Conservation (phyloP, 2,329 filamentous ascomycete genomes). For the Cordyceps fumosorosea region DNA sequence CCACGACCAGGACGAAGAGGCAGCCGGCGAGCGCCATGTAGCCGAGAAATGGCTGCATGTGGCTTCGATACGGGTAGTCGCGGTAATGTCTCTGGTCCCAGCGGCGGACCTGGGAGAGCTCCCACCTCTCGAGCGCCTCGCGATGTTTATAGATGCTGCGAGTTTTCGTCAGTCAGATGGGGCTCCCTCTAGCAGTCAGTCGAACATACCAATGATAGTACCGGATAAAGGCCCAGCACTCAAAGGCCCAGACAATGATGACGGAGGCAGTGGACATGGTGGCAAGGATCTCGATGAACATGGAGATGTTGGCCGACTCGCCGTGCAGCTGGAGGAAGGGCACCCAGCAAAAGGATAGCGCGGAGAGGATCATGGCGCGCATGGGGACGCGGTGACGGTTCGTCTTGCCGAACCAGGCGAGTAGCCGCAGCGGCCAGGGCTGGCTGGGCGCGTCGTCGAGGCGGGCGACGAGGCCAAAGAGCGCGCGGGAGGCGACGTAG, state of each 20-base stretch:
- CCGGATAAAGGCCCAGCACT: conserved; percentile 34
- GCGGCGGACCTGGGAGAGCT: conserved; percentile 22
- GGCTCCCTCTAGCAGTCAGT: not conserved
- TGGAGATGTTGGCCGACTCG: conserved; percentile 4
- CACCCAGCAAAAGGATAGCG: conserved; percentile 33
- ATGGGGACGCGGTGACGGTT: conserved; percentile 28
- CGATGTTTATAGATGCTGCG: conserved; percentile 21
- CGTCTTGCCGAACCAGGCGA: conserved; percentile 27
- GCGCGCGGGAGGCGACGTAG: conserved; percentile 28
- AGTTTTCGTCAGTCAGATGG: not conserved
- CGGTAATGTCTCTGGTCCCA: conserved; percentile 16
- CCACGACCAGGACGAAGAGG: conserved; percentile 27
- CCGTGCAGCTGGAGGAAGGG: conserved; percentile 31
- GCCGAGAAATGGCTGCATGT: conserved; percentile 31
- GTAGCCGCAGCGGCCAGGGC: conserved; percentile 19
- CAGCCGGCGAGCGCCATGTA: conserved; percentile 30
- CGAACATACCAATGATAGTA: conserved; percentile 29
- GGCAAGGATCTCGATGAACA: conserved; percentile 34
- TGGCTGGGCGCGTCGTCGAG: conserved; percentile 22
- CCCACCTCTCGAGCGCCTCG: conserved; percentile 17
- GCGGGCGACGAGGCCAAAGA: conserved; percentile 26
- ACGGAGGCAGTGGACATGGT: conserved; percentile 31
- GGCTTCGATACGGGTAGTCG: conserved; percentile 33
- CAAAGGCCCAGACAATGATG: conserved; percentile 34
- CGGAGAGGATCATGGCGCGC: conserved; percentile 31